phyloP scores from a whole-genome alignment of 257 asterid species.

The Nicotiana paniculata region DNA sequence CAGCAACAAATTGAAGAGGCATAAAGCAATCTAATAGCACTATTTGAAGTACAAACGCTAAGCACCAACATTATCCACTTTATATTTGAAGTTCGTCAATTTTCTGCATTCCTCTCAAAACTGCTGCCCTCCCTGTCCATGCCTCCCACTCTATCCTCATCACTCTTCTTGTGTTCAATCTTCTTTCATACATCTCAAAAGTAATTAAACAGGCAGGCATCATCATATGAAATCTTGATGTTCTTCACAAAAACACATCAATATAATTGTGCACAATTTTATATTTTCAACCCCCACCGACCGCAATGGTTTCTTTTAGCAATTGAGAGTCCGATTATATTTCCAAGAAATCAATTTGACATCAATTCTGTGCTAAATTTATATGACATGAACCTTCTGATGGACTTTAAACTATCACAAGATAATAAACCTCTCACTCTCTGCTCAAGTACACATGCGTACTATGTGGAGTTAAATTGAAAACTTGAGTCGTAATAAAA shows the following conservation, averaged over 20 bases:
- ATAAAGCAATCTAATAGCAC: background rate
- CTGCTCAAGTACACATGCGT: background rate
- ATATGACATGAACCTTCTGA: background rate
- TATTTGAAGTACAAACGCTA: background rate
- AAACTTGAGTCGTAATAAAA: background rate
- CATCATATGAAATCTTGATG: background rate
- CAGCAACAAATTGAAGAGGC: background rate
- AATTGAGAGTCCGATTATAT: background rate
- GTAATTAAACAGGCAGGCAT: background rate
- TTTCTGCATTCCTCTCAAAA: background rate
- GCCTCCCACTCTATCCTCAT: background rate
- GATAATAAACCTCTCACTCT: background rate
- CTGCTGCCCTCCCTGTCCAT: background rate
- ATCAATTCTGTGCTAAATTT: background rate
- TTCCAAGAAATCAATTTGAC: background rate
- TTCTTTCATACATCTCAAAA: background rate
- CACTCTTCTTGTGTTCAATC: background rate
- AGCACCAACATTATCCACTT: background rate
- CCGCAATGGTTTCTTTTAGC: background rate
- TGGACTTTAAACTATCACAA: background rate
- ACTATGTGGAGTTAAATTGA: background rate
- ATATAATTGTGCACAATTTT: background rate
- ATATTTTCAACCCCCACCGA: background rate
- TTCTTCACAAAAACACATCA: background rate
- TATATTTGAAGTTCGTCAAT: too few species aligned